A percentile compares a stretch with the other conserved stretches of the same genome.
Evolutionary conservation across 768 basidiomycete species (phyloP).

Genomic region (Serendipita sp.): DNA sequence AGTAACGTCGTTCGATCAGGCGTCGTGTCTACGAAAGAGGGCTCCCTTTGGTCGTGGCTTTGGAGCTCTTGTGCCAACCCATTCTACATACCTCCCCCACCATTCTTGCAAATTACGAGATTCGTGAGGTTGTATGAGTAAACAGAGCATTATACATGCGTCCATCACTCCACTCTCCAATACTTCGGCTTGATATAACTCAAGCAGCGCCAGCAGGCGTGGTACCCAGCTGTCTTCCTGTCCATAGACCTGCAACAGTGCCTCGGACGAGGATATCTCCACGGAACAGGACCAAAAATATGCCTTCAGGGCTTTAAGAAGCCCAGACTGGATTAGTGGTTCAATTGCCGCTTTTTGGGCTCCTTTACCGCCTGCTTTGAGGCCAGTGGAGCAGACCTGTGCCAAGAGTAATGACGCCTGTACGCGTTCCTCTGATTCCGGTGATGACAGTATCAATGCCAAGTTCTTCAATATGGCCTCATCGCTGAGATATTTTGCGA

Average conservation of each 20-base stretch:
- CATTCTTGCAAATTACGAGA: background rate
- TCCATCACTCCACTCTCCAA: slow-evolving; percentile 1
- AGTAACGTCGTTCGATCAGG: background rate
- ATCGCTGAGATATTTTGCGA: background rate
- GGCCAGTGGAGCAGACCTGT: background rate
- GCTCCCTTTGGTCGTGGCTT: background rate
- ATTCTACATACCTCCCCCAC: background rate
- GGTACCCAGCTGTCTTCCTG: slow-evolving; percentile 2
- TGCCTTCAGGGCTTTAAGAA: background rate
- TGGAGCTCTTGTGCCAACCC: background rate
- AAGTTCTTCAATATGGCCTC: background rate
- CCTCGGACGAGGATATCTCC: background rate
- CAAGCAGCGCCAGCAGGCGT: background rate
- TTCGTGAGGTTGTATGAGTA: background rate
- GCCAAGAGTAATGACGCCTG: background rate
- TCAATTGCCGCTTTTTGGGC: background rate
- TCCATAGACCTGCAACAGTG: background rate
- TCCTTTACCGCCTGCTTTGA: slow-evolving; percentile 1
- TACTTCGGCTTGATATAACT: background rate
- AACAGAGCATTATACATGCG: background rate
- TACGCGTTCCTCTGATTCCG: background rate
- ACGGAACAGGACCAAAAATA: background rate
- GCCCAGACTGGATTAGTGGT: background rate
- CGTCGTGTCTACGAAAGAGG: background rate
- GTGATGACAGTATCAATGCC: background rate